A percentile compares a stretch with the other conserved stretches of the same genome.
Evolutionary conservation across 73 alveolate genomes (phyloP).

Genomic region (Tetrahymena elliotti): DNA sequence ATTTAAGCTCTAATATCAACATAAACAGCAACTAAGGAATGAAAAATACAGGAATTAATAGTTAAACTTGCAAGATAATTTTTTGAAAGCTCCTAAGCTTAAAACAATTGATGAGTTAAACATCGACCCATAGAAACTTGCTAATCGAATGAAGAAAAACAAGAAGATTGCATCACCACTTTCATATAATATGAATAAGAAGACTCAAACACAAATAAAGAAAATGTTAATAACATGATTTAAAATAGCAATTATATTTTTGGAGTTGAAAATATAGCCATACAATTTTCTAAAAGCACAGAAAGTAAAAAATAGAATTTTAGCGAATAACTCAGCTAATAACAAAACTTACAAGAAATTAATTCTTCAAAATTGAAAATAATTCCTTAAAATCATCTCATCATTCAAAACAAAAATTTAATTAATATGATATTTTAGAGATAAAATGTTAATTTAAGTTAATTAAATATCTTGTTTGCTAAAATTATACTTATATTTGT

Average conservation of each 20-base stretch:
- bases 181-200: neutral
- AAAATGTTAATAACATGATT: neutral
- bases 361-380: too few species aligned
- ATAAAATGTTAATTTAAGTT: too few species aligned
- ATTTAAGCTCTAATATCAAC: neutral
- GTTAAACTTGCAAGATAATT: neutral
- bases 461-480: too few species aligned
- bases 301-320: neutral
- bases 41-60: neutral
- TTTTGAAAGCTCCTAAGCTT: neutral
- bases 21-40: neutral
- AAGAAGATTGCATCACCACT: neutral
- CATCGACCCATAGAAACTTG: neutral
- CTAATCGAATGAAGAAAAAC: neutral
- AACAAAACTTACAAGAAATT: neutral
- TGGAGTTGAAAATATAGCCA: neutral
- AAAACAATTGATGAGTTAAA: neutral
- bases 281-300: neutral
- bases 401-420: too few species aligned
- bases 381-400: too few species aligned
- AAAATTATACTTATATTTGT: too few species aligned
- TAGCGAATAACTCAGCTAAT: neutral
- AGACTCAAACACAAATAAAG: neutral
- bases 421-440: too few species aligned
- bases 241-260: too few species aligned